Evolutionary conservation across 2,329 filamentous ascomycete species (phyloP).

Genomic region (Cyclaneusma minus): DNA sequence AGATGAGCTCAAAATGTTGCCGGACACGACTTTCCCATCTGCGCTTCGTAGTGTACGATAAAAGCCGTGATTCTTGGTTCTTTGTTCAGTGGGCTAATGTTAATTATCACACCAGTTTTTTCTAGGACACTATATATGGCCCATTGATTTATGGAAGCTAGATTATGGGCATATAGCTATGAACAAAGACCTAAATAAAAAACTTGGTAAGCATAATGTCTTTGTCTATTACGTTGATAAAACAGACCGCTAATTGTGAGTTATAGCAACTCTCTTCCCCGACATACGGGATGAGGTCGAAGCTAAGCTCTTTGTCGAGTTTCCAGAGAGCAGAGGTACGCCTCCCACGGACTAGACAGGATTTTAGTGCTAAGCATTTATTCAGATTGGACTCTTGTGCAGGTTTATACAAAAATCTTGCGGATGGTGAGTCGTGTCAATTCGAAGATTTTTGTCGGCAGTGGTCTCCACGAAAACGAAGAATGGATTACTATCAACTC

Average conservation of each 20-base stretch:
- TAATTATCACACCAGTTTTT: slow-evolving; percentile 4
- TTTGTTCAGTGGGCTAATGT: too few relatives aligned
- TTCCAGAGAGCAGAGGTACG: slow-evolving; percentile 2
- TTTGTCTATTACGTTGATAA: too few relatives aligned
- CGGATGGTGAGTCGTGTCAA: slow-evolving; percentile 1
- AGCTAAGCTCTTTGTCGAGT: background rate
- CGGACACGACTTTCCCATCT: slow-evolving; percentile 5
- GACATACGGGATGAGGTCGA: background rate
- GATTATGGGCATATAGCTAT: slow-evolving; percentile 2
- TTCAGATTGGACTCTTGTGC: slow-evolving; percentile 3
- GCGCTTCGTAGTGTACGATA: slow-evolving; percentile 1
- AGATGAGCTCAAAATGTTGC: slow-evolving; percentile 8
- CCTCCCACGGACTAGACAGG: too few relatives aligned
- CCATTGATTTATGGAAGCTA: slow-evolving; percentile 2
- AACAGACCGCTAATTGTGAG: slow-evolving; percentile 1
- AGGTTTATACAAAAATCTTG: slow-evolving; percentile 1
- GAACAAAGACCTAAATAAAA: slow-evolving; percentile 3
- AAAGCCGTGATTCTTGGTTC: background rate
- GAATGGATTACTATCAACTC: slow-evolving; percentile 2
- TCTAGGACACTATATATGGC: slow-evolving; percentile 2
- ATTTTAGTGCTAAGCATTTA: too few relatives aligned
- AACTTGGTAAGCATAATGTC: slow-evolving; percentile 4
- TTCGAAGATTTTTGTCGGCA: slow-evolving; percentile 2
- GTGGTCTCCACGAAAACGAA: slow-evolving; percentile 2
- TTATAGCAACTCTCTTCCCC: background rate